These are phyloP conservation scores for Lablab purpureus DNA, from an alignment of 306 rosid genomes.

Conservation along the genomic window DNA sequence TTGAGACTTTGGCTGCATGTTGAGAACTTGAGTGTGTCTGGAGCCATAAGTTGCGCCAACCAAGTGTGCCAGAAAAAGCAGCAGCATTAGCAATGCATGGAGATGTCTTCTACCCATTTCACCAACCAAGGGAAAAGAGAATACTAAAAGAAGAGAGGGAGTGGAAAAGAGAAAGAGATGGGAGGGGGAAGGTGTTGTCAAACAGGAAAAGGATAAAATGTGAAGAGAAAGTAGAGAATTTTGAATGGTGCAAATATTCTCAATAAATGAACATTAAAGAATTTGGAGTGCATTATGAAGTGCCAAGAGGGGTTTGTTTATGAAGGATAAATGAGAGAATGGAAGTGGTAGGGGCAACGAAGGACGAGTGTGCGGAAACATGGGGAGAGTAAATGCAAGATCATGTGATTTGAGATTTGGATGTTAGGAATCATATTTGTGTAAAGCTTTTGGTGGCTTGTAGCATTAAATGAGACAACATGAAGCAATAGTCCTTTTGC, in stretches of 20 bases:
- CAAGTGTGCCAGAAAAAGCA: constrained; percentile 49
- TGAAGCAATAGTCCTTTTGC: constrained; percentile 42
- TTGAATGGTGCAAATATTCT: constrained; percentile 38
- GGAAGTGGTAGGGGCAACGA: constrained; percentile 36
- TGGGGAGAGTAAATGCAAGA: constrained; percentile 55
- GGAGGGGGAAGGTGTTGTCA: constrained; percentile 5
- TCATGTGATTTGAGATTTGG: constrained; percentile 63
- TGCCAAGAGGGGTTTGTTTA: constrained; percentile 31
- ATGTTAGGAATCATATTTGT: constrained; percentile 44
- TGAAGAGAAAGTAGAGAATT: constrained; percentile 31
- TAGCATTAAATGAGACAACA: constrained; percentile 56
- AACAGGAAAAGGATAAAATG: constrained; percentile 3
- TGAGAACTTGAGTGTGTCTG: constrained; percentile 52
- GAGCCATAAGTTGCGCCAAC: constrained; percentile 49
- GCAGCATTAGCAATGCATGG: constrained; percentile 39
- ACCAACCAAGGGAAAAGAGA: constrained; percentile 27
- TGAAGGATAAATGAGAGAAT: constrained; percentile 44
- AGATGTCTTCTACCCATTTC: constrained; percentile 57
- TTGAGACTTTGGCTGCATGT: constrained; percentile 54
- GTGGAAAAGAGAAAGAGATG: neutral
- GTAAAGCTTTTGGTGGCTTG: constrained; percentile 35
- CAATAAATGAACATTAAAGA: constrained; percentile 41
- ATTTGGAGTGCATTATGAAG: constrained; percentile 29
- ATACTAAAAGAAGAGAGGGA: neutral
- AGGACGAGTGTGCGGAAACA: constrained; percentile 51